Conservation (phyloP, 441 rosid genomes). For the Geranium incanum region DNA sequence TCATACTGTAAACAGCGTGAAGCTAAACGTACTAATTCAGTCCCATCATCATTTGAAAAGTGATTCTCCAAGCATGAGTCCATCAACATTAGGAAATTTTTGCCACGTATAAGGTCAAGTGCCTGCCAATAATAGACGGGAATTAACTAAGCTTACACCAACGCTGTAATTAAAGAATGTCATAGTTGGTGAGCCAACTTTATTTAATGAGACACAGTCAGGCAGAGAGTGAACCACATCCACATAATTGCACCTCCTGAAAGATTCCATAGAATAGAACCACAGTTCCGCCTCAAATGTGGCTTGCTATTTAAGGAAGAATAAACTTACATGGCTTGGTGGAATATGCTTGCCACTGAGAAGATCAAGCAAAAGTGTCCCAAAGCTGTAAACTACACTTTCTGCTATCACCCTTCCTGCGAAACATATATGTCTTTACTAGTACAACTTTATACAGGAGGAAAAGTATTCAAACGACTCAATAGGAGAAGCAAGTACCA, state of each 20-base stretch:
- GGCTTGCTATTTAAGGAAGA: conserved; percentile 14
- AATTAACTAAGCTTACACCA: conserved; percentile 14
- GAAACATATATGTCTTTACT: conserved; percentile 19
- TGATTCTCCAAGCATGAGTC: conserved; percentile 87
- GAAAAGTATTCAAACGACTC: not conserved
- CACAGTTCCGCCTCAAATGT: conserved; percentile 9
- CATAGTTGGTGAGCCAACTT: too few relatives aligned
- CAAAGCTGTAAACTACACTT: conserved; percentile 92
- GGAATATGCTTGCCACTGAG: conserved; percentile 49
- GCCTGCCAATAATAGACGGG: conserved; percentile 48
- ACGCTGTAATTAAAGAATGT: not conserved
- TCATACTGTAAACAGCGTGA: conserved; percentile 90
- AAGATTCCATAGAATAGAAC: not conserved
- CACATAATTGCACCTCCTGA: too few relatives aligned
- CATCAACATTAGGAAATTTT: conserved; percentile 76
- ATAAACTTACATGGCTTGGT: conserved; percentile 76
- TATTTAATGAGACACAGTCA: too few relatives aligned
- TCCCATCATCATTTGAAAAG: conserved; percentile 89
- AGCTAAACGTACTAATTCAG: conserved; percentile 79
- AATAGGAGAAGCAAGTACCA: conserved; percentile 34
- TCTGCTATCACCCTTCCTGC: conserved; percentile 87
- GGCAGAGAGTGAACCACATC: too few relatives aligned
- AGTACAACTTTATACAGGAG: conserved; percentile 13
- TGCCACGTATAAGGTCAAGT: conserved; percentile 84
- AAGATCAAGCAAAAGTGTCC: conserved; percentile 91